A percentile compares a stretch with the other conserved stretches of the same genome.
These are phyloP conservation scores for Aphanomyces euteiches DNA, from an alignment of 352 stramenopile genomes.

Conservation along the genomic window DNA sequence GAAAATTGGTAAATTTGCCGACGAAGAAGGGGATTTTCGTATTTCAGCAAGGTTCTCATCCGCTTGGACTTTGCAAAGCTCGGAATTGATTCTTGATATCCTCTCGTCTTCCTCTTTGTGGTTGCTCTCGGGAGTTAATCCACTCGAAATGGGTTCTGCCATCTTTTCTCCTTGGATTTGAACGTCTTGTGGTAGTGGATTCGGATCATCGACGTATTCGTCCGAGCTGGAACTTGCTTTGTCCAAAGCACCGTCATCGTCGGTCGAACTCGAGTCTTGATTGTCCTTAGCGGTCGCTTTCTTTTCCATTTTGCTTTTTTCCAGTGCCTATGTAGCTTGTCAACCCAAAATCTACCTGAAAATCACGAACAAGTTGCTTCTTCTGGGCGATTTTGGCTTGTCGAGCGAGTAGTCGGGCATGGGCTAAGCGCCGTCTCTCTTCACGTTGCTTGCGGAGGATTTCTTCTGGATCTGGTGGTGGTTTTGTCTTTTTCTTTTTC, in stretches of 20 bases:
- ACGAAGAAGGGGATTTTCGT: neutral
- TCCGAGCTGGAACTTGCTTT: conserved; percentile 13
- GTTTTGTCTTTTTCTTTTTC: conserved; percentile 30
- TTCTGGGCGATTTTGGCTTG: conserved; percentile 48
- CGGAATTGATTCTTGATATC: conserved; percentile 17
- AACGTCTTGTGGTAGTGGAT: neutral
- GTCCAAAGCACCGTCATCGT: conserved; percentile 62
- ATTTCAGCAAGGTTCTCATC: conserved; percentile 13
- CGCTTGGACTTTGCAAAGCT: conserved; percentile 12
- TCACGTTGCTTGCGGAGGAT: conserved; percentile 40
- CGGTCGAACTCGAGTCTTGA: conserved; percentile 41
- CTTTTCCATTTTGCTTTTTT: conserved; percentile 6
- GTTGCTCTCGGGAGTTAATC: neutral
- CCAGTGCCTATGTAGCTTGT: conserved; percentile 31
- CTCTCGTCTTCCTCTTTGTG: conserved; percentile 12
- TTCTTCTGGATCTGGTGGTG: conserved; percentile 15
- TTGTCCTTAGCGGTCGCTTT: neutral
- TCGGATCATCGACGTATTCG: conserved; percentile 24
- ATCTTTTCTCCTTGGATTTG: neutral
- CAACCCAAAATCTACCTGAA: neutral
- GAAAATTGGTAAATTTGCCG: too few species aligned
- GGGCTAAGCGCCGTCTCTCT: conserved; percentile 46
- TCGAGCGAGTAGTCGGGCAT: conserved; percentile 53
- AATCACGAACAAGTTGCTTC: conserved; percentile 35
- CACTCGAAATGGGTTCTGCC: neutral